phyloP scores from a whole-genome alignment of 345 rosid genomes.

The Ceriops tagal region DNA sequence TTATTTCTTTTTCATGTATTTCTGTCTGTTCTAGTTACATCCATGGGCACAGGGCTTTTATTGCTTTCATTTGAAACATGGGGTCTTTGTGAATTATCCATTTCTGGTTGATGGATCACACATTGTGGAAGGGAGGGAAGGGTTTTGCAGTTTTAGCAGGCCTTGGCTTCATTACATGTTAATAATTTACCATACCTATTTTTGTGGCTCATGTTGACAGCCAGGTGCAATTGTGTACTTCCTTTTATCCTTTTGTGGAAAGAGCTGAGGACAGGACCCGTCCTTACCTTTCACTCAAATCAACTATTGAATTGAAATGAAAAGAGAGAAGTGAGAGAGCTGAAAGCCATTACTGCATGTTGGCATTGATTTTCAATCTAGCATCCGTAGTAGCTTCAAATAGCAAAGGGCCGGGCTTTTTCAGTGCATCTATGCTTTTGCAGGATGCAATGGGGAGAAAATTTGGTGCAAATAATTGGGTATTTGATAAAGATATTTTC shows the following conservation, averaged over 20 bases:
- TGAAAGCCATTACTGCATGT: slow-evolving; percentile 18
- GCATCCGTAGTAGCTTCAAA: slow-evolving; percentile 1
- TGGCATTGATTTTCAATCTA: slow-evolving; percentile 14
- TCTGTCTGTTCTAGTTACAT: background rate
- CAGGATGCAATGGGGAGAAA: too few species aligned
- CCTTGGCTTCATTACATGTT: slow-evolving; percentile 1
- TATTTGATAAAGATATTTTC: too few species aligned
- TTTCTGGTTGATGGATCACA: background rate
- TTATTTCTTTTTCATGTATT: background rate
- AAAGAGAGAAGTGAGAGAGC: slow-evolving; percentile 25
- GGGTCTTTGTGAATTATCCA: background rate
- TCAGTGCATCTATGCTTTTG: background rate
- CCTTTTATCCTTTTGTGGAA: slow-evolving; percentile 18
- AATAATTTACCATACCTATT: slow-evolving; percentile 1
- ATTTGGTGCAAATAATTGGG: too few species aligned
- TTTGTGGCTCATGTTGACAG: slow-evolving; percentile 11
- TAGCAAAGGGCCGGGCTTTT: background rate
- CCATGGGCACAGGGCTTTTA: background rate
- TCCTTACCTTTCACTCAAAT: slow-evolving; percentile 25
- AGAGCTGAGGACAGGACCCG: slow-evolving; percentile 27
- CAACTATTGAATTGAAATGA: slow-evolving; percentile 30
- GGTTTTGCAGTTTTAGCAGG: background rate
- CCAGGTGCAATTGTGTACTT: slow-evolving; percentile 15
- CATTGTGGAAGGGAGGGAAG: background rate
- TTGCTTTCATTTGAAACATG: background rate